A percentile compares a stretch with the other conserved stretches of the same genome.
These are phyloP conservation scores for Leptodontidium sp. DNA, from an alignment of 2,329 filamentous ascomycete genomes.

Conservation along the genomic window DNA sequence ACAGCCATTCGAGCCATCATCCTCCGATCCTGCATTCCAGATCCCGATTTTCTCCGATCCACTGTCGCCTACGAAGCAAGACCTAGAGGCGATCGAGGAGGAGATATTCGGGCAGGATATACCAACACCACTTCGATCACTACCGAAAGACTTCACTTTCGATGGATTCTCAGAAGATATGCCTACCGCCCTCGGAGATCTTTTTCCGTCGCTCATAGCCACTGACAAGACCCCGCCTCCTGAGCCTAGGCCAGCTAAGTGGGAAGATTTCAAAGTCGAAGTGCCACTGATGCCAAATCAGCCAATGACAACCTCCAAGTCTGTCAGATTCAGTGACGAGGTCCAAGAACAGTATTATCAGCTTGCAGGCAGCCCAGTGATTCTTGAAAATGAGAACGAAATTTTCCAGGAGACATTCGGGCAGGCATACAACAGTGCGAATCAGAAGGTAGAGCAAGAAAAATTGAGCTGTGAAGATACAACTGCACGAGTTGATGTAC, in stretches of 20 bases:
- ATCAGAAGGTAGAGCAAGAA: constrained; percentile 44
- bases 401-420: constrained; percentile 43
- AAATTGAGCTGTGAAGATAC: constrained; percentile 46
- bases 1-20: constrained; percentile 40
- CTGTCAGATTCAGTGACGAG: constrained; percentile 42
- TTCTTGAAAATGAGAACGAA: constrained; percentile 28
- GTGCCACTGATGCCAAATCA: constrained; percentile 42
- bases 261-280: constrained; percentile 43
- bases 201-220: constrained; percentile 50
- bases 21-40: constrained; percentile 37
- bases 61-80: constrained; percentile 36
- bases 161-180: constrained; percentile 51
- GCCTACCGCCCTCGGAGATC: constrained; percentile 72
- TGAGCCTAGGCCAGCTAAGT: constrained; percentile 27
- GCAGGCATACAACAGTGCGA: constrained; percentile 33
- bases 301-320: constrained; percentile 28
- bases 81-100: constrained; percentile 42
- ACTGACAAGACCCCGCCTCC: constrained; percentile 22
- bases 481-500: constrained; percentile 57
- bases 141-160: background rate
- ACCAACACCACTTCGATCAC: constrained; percentile 34
- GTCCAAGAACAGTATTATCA: constrained; percentile 39
- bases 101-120: constrained; percentile 44
- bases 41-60: constrained; percentile 41
- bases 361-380: constrained; percentile 9